Evolutionary conservation across 2,329 filamentous ascomycete genomes (phyloP), one percentile per base, ranked within the genome.

Genomic region (Lachnellula suecica): DNA sequence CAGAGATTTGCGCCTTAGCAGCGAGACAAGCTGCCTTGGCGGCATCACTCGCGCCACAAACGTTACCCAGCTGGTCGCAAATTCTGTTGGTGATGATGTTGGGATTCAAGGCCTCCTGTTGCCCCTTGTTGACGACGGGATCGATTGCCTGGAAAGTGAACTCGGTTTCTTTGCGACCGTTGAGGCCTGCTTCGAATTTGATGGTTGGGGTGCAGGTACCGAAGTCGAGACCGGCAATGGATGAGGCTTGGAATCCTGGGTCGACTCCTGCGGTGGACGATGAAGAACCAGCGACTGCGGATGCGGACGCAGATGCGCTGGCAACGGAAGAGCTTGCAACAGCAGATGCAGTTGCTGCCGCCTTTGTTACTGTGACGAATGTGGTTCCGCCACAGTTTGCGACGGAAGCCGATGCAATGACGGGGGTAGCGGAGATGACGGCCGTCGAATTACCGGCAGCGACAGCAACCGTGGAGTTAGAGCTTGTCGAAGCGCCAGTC

Each of bases 81-180:
- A 88, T 81, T 58, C 82, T 79, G 76, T 85, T 87, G 68, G 82
- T 85, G 74, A 88, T 88, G 75, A 87, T 88, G 73, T 82, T 80
- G 52, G 84, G 84, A 78, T 87, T 87, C 50, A 87, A 74, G 2
- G 84, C 83, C 64, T 87, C 84, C 62, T 82, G 71, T 70, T 87
- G 84, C 49, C 79, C 79, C 65, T 81, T 71, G 49, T 74, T 74
- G 47, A 86, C 77, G 22, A 79, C 71, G 5, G 79, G 70, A 66
- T 88, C 84, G 47, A 77, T 78, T 43, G 85, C 78, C 67, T 84
- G 81, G 78, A 88, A 88, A 47, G 84, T 86, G 68, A 80, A 83
- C 68, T 87, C 84, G 53, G 71, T 73, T 17, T 76, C 77, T 20
- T 74, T 68, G 52, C 81, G 78, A 24, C 75, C 74, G 41, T 68